Evolutionary conservation across 352 stramenopile genomes (phyloP).

Genomic region (Globisporangium spinosum): DNA sequence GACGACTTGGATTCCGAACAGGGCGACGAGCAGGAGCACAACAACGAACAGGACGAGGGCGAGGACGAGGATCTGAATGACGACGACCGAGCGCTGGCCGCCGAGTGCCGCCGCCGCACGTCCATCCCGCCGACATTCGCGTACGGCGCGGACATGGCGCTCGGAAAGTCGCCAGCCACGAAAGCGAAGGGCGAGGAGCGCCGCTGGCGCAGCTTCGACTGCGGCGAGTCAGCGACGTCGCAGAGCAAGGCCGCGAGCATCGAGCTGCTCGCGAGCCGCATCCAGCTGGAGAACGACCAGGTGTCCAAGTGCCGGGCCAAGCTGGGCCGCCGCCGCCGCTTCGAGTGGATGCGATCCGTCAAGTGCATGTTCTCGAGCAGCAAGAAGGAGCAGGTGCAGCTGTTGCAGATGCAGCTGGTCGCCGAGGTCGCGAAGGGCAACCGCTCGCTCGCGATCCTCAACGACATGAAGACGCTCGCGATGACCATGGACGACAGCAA

Average conservation of each 20-base stretch:
- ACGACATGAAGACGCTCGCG: slow-evolving; percentile 40
- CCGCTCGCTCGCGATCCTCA: slow-evolving; percentile 50
- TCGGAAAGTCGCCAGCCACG: slow-evolving; percentile 29
- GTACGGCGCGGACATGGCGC: slow-evolving; percentile 22
- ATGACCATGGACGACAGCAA: slow-evolving; percentile 24
- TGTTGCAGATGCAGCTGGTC: slow-evolving; percentile 70
- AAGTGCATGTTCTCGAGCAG: slow-evolving; percentile 39
- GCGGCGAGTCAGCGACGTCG: slow-evolving; percentile 23
- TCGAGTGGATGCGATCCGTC: slow-evolving; percentile 49
- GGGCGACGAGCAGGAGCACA: background rate
- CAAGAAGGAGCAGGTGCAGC: slow-evolving; percentile 48
- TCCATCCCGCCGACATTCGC: slow-evolving; percentile 66
- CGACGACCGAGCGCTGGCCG: slow-evolving; percentile 24
- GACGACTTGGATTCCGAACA: slow-evolving; percentile 16
- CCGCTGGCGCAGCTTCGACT: slow-evolving; percentile 64
- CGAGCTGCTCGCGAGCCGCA: slow-evolving; percentile 39
- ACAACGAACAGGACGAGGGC: background rate
- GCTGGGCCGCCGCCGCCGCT: slow-evolving; percentile 32
- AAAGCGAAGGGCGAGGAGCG: slow-evolving; percentile 31
- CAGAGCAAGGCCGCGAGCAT: slow-evolving; percentile 28
- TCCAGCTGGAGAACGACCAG: slow-evolving; percentile 44
- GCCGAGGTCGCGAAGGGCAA: slow-evolving; percentile 59
- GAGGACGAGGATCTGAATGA: slow-evolving; percentile 26
- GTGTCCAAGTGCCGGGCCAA: slow-evolving; percentile 38
- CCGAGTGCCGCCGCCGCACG: slow-evolving; percentile 42